These are phyloP conservation scores for Geotrichum restrictum DNA, from an alignment of 1,139 yeast species.

Conservation along the genomic window DNA sequence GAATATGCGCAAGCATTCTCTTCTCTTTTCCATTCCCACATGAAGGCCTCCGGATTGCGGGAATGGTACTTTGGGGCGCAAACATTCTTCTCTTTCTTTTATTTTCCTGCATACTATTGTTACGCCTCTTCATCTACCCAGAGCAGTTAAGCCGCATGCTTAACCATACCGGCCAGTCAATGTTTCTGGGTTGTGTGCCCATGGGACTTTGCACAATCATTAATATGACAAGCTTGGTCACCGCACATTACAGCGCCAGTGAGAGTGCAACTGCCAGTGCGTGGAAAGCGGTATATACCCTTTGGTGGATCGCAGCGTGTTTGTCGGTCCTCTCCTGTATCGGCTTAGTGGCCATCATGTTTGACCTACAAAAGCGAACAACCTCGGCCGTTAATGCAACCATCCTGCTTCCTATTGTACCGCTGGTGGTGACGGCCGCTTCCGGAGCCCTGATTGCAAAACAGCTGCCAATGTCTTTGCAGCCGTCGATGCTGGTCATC, in stretches of 20 bases:
- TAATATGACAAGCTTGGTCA: constrained; percentile 47
- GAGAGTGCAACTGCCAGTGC: background rate
- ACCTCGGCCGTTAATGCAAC: constrained; percentile 42
- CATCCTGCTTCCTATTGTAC: constrained; percentile 64
- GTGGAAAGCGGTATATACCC: constrained; percentile 39
- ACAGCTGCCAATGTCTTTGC: constrained; percentile 45
- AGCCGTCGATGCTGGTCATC: constrained; percentile 52
- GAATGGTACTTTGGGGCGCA: constrained; percentile 54
- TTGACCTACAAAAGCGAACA: constrained; percentile 41
- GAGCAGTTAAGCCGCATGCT: constrained; percentile 41
- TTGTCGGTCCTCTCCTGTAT: constrained; percentile 29
- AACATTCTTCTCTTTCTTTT: constrained; percentile 49
- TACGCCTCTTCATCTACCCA: constrained; percentile 43
- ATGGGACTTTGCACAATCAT: constrained; percentile 73
- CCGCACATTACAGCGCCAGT: constrained; percentile 31
- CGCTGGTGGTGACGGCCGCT: constrained; percentile 70
- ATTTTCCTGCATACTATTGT: constrained; percentile 41
- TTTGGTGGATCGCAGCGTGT: constrained; percentile 66
- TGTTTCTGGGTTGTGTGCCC: constrained; percentile 70
- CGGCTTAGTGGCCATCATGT: constrained; percentile 55
- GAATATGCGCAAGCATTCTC: constrained; percentile 60
- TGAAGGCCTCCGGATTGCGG: constrained; percentile 50
- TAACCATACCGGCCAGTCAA: constrained; percentile 48
- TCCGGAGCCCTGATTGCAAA: constrained; percentile 55
- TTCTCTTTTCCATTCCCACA: constrained; percentile 56